Base-by-base conservation (phyloP, 2,329 filamentous ascomycete species). In the Alternaria ventricosa region DNA sequence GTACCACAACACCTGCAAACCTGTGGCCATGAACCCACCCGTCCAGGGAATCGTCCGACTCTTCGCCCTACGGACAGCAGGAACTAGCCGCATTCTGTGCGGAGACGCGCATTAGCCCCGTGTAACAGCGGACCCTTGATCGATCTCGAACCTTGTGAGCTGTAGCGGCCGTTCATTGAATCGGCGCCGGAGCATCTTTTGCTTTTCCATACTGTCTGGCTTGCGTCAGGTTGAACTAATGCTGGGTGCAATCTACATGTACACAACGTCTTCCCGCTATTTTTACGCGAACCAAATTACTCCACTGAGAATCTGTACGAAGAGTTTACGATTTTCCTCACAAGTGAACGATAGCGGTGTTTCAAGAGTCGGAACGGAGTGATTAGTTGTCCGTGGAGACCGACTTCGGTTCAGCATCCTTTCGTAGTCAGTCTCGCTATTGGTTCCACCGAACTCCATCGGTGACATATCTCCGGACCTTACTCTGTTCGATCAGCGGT, bases 51-150 rank as follows among this genome's bases (percentile, higher is more conserved):
- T 44, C 50, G 43, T 41, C 60, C 51, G 56, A 56, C 30, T 33
- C 50, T 49, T 30, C 13, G 51, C 49, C 57, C 44, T 41, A 45
- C 45, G n/a, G 36, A 41, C 36, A 41, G 36, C 36, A 58, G n/a
- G 41, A 36, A 41, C 22, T 56, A 58, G 56, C 36, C 43, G 33
- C 22, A 30, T 55, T 60, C 63, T 69, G 59, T 64, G 54, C 57
- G 60, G 50, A 55, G 49, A 25, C 44, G 49, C 28, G 36, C 36
- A 50, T 20, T 44, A 54, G 33, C 18, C 15, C 25, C 18, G 57
- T 64, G 61, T 61, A 56, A 60, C 66, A 36, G 50, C 57, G 36
- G 44, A 50, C 60, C 60, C 57, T 63, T 62, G 62, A 41, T 53
- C 44, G 46, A 46, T 53, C 33, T 46, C 46, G 56, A 60, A 55